phyloP scores from a whole-genome alignment of 83 land plant genomes.

The Larix sibirica region DNA sequence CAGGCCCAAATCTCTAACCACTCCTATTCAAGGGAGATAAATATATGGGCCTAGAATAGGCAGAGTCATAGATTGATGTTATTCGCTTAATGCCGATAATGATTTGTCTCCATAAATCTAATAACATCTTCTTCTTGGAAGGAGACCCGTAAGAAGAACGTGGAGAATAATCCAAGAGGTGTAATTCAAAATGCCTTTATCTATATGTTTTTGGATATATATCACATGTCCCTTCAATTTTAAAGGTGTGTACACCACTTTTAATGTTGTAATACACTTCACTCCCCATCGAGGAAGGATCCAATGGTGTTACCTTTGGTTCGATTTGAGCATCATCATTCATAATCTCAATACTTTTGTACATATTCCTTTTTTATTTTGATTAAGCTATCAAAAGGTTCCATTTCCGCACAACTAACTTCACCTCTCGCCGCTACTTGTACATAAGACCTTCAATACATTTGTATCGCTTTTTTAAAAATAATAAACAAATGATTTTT shows the following conservation, averaged over 20 bases:
- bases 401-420: too few relatives aligned
- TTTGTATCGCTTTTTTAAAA: too few relatives aligned
- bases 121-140: slow-evolving; percentile 56
- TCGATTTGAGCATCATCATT: slow-evolving; percentile 88
- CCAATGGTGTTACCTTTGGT: slow-evolving; percentile 26
- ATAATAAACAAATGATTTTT: too few relatives aligned
- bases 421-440: too few relatives aligned
- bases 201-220: slow-evolving; percentile 89
- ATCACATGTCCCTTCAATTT: slow-evolving; percentile 46
- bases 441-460: too few relatives aligned
- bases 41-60: slow-evolving; percentile 45
- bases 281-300: slow-evolving; percentile 50
- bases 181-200: slow-evolving; percentile 78
- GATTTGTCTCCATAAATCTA: slow-evolving; percentile 81
- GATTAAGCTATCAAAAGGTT: too few relatives aligned
- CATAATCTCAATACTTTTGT: too few relatives aligned
- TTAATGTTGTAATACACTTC: slow-evolving; percentile 77
- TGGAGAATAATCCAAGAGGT: slow-evolving; percentile 97
- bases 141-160: slow-evolving; percentile 66
- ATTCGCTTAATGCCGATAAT: neutral
- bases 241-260: slow-evolving; percentile 43
- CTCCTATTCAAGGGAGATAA: slow-evolving; percentile 41
- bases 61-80: neutral
- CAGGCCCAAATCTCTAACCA: slow-evolving; percentile 71
- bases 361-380: too few relatives aligned